These are phyloP conservation scores for Melastoma candidum DNA, from an alignment of 441 rosid species.

Conservation along the genomic window DNA sequence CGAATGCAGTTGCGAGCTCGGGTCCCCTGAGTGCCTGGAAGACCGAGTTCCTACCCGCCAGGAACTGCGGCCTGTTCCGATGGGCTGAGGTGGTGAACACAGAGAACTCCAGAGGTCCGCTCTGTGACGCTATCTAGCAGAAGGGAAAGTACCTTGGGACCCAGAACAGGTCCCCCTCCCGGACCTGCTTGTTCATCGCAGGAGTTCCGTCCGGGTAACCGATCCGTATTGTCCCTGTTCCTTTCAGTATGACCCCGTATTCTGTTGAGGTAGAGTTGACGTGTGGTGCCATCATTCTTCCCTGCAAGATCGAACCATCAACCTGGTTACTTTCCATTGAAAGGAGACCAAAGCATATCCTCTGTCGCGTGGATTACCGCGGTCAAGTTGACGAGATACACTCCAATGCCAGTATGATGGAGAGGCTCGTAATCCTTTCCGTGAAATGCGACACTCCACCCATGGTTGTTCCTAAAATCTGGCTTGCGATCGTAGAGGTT, in stretches of 20 bases:
- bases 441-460: conserved; percentile 68
- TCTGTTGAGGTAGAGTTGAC: conserved; percentile 75
- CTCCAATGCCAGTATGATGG: conserved; percentile 50
- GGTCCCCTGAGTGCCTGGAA: conserved; percentile 32
- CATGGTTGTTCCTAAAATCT: conserved; percentile 56
- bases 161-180: conserved; percentile 68
- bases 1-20: conserved; percentile 50
- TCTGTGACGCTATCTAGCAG: conserved; percentile 63
- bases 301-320: conserved; percentile 22
- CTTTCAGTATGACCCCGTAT: conserved; percentile 56
- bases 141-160: conserved; percentile 78
- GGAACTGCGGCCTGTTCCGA: conserved; percentile 71
- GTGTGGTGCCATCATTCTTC: conserved; percentile 92
- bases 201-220: conserved; percentile 68
- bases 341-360: not conserved
- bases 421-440: conserved; percentile 48
- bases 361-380: conserved; percentile 33
- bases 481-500: conserved; percentile 41
- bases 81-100: conserved; percentile 84
- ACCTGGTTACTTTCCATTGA: no score
- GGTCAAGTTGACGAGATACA: conserved; percentile 63
- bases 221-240: conserved; percentile 55
- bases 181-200: conserved; percentile 43
- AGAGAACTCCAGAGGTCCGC: conserved; percentile 53
- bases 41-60: conserved; percentile 55